Percentiles rank a stretch among this genome's conserved stretches.
Evolutionary conservation across 306 rosid species (phyloP).

Genomic region (Aeschynomene evenia): DNA sequence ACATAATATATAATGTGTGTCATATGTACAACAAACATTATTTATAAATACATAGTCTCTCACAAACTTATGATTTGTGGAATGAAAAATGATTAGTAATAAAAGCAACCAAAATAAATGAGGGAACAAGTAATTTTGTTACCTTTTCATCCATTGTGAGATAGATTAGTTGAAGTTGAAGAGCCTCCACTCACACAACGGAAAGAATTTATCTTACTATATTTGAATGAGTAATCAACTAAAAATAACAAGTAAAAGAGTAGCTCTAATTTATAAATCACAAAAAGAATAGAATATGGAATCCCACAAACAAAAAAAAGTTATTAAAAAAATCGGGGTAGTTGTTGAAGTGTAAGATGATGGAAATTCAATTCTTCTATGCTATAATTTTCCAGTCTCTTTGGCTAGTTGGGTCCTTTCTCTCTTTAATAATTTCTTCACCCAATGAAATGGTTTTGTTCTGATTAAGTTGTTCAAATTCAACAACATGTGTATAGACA

Average conservation of each 20-base stretch:
- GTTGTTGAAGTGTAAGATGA: slow-evolving; percentile 40
- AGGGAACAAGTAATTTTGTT: not conserved
- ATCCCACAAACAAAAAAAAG: not conserved
- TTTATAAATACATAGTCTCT: too few species aligned
- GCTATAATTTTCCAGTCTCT: not conserved
- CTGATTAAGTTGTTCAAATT: slow-evolving; percentile 29
- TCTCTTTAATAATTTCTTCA: not conserved
- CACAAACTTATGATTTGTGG: not conserved
- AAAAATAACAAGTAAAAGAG: not conserved
- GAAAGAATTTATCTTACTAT: not conserved
- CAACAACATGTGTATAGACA: slow-evolving; percentile 50
- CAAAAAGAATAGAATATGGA: not conserved
- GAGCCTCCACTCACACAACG: not conserved
- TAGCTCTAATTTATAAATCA: not conserved
- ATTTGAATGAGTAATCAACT: slow-evolving; percentile 2
- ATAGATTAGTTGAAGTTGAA: slow-evolving; percentile 10
- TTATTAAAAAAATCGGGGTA: not conserved
- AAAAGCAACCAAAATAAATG: slow-evolving; percentile 1
- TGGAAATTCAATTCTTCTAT: not conserved
- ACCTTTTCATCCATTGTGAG: slow-evolving; percentile 40
- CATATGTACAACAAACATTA: too few species aligned
- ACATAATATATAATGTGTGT: too few species aligned
- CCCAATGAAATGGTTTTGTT: not conserved
- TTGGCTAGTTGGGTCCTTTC: not conserved
- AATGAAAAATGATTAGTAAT: not conserved